phyloP scores from a whole-genome alignment of 306 rosid genomes.

The Quercus parvula region DNA sequence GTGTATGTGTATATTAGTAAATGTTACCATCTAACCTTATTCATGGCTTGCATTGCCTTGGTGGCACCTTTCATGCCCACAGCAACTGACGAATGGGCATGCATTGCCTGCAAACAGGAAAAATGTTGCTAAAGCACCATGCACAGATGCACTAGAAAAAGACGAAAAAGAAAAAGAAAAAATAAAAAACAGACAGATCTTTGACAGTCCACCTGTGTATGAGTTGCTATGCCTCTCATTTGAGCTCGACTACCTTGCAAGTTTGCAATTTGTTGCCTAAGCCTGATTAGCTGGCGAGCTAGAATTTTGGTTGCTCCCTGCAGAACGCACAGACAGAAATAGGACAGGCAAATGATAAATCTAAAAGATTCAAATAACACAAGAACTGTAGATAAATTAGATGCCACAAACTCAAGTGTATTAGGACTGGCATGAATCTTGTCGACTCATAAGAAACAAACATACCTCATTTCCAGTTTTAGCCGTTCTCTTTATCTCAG shows the following conservation, averaged over 20 bases:
- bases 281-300: conserved; percentile 93
- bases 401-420: background rate
- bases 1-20: background rate
- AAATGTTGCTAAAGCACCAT: conserved; percentile 17
- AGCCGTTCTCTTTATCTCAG: conserved; percentile 97
- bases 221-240: conserved; percentile 98
- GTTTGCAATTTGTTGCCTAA: conserved; percentile 90
- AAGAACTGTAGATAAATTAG: background rate
- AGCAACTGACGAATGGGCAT: conserved; percentile 92
- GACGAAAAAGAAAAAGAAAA: background rate
- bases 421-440: background rate
- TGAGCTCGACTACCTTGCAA: conserved; percentile 99
- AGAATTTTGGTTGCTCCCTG: conserved; percentile 90
- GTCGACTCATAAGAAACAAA: conserved; percentile 11
- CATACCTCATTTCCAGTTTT: conserved; percentile 89
- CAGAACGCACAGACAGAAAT: conserved; percentile 22
- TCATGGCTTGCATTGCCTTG: conserved; percentile 87
- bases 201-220: conserved; percentile 69
- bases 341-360: background rate
- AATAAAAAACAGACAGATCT: background rate
- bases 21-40: conserved; percentile 52
- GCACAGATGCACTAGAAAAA: background rate
- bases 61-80: conserved; percentile 92
- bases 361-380: background rate
- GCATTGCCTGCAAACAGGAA: conserved; percentile 69